Conservation (phyloP, 2,329 filamentous ascomycete species). For the Bertia moriformis region DNA sequence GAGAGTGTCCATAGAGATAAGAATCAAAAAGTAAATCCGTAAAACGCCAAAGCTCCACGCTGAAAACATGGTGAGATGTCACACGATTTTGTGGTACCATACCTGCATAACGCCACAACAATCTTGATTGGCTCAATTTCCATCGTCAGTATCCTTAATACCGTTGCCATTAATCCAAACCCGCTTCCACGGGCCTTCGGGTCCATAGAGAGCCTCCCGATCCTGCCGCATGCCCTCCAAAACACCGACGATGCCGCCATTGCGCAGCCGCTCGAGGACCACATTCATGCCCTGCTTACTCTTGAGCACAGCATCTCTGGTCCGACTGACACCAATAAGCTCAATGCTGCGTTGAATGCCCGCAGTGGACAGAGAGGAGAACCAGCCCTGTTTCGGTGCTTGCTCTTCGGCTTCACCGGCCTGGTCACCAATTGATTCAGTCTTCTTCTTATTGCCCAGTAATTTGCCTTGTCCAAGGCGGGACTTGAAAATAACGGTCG, state of each 20-base stretch:
- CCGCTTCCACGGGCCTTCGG: background rate
- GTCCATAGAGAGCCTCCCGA: conserved; percentile 18
- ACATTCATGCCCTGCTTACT: conserved; percentile 54
- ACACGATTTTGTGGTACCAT: no score
- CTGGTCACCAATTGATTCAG: conserved; percentile 14
- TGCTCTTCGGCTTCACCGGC: conserved; percentile 30
- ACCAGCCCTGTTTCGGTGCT: conserved; percentile 35
- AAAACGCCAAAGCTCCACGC: background rate
- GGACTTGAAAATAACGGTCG: conserved; percentile 45
- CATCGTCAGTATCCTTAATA: no score
- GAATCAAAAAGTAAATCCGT: no score
- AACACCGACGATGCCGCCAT: conserved; percentile 54
- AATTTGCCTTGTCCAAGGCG: conserved; percentile 42
- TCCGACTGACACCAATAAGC: conserved; percentile 42
- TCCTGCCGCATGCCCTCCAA: conserved; percentile 57
- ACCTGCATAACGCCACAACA: no score
- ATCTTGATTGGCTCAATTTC: no score
- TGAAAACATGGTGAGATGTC: no score
- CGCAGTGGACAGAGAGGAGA: conserved; percentile 41
- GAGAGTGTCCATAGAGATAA: background rate
- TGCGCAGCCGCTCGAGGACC: conserved; percentile 45
- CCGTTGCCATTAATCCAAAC: background rate
- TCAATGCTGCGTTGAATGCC: conserved; percentile 50
- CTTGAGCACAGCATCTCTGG: conserved; percentile 43
- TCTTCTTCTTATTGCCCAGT: conserved; percentile 22